phyloP scores from a whole-genome alignment of 768 basidiomycete species.

The Boletus speciosus region DNA sequence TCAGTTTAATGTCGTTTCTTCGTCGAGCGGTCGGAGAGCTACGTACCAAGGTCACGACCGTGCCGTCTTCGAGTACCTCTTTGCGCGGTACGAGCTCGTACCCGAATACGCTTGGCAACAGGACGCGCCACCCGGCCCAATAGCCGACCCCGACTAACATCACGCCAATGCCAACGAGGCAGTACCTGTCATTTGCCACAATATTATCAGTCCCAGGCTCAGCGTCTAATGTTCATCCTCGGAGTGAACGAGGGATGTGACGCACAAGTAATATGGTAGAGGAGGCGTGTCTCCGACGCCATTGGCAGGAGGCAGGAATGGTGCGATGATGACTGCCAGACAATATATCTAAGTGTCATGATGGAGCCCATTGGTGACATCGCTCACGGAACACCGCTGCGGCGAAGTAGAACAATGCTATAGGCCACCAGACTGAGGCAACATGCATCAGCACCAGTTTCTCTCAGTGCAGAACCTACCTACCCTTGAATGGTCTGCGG shows the following conservation, averaged over 20 bases:
- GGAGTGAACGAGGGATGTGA: conserved; percentile 27
- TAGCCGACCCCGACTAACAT: conserved; percentile 45
- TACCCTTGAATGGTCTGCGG: conserved; percentile 52
- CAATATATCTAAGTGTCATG: not conserved
- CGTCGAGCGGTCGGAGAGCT: too few relatives aligned
- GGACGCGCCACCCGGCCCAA: conserved; percentile 52
- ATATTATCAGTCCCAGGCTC: not conserved
- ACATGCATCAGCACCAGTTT: not conserved
- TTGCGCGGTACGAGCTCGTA: conserved; percentile 48
- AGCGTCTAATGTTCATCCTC: not conserved
- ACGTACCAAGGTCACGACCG: conserved; percentile 49
- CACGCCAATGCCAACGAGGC: conserved; percentile 49
- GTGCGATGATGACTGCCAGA: conserved; percentile 46
- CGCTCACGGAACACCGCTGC: conserved; percentile 48
- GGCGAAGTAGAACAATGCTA: conserved; percentile 52
- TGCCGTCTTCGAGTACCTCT: conserved; percentile 47
- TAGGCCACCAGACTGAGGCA: conserved; percentile 46
- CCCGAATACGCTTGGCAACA: conserved; percentile 47
- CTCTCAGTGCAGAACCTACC: not conserved
- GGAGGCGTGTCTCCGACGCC: conserved; percentile 59
- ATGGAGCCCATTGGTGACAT: not conserved
- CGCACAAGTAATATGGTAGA: conserved; percentile 55
- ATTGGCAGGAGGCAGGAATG: conserved; percentile 52
- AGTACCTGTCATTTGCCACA: conserved; percentile 35
- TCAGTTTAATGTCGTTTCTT: not conserved